Percentiles rank a stretch among this genome's conserved stretches.
Conservation (phyloP, 2,329 filamentous ascomycete genomes). For the Graphiopsis chlorocephala region DNA sequence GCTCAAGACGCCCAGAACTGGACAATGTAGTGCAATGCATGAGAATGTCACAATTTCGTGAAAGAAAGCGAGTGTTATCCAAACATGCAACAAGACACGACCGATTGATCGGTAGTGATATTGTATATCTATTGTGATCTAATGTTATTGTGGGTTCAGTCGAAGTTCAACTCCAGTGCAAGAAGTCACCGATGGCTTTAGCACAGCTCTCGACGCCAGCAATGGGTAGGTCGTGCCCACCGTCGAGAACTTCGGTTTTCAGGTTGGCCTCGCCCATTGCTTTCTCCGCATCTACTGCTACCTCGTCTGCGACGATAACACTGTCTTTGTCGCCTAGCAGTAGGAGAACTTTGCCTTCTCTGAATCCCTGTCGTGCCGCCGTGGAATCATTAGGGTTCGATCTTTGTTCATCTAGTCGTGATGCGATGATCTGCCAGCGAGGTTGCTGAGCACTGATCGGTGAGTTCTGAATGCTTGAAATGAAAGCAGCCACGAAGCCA, state of each 20-base stretch:
- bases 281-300: slow-evolving; percentile 58
- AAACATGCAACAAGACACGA: neutral
- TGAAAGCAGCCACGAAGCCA: slow-evolving; percentile 68
- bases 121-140: neutral
- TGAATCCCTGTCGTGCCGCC: slow-evolving; percentile 32
- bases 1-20: neutral
- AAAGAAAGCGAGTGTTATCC: neutral
- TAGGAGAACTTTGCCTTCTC: slow-evolving; percentile 57
- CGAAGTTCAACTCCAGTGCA: neutral
- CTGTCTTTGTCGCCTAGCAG: slow-evolving; percentile 65
- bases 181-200: slow-evolving; percentile 40
- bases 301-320: slow-evolving; percentile 64
- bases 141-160: neutral
- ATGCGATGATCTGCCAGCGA: slow-evolving; percentile 59
- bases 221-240: slow-evolving; percentile 69
- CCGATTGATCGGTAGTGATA: neutral
- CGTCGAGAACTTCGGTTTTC: slow-evolving; percentile 56
- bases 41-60: neutral
- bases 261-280: slow-evolving; percentile 59
- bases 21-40: neutral
- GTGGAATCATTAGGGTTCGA: slow-evolving; percentile 21
- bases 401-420: slow-evolving; percentile 47
- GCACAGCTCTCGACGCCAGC: slow-evolving; percentile 59
- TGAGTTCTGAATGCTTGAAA: slow-evolving; percentile 67
- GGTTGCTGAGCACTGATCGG: slow-evolving; percentile 65